Conservation (phyloP, 2,329 filamentous ascomycete species). For the Penicillium occitanis region DNA sequence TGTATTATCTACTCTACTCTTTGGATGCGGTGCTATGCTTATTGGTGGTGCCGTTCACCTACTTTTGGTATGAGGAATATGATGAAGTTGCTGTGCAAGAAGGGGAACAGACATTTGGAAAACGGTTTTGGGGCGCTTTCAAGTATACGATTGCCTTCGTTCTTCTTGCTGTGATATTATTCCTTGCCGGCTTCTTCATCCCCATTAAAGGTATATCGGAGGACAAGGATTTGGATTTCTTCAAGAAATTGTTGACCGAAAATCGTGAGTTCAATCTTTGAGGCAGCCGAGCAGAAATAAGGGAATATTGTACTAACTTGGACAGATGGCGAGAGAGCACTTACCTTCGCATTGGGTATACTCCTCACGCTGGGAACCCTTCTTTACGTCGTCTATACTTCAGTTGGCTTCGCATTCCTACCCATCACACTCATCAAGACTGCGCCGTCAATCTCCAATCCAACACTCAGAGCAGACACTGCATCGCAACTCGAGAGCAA, state of each 20-base stretch:
- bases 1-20: conserved; percentile 92
- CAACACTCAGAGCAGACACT: conserved; percentile 73
- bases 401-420: conserved; percentile 80
- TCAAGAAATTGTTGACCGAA: conserved; percentile 77
- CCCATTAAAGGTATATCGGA: conserved; percentile 68
- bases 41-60: conserved; percentile 87
- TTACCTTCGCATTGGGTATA: conserved; percentile 87
- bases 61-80: conserved; percentile 98
- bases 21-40: conserved; percentile 87
- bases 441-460: conserved; percentile 79
- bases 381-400: conserved; percentile 85
- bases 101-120: conserved; percentile 68
- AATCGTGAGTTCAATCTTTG: conserved; percentile 59
- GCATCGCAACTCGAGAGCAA: conserved; percentile 81
- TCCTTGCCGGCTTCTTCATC: conserved; percentile 91
- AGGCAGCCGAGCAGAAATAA: not conserved
- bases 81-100: conserved; percentile 85
- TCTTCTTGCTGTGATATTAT: conserved; percentile 70
- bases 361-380: conserved; percentile 82
- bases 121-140: conserved; percentile 76
- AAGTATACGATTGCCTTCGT: conserved; percentile 91
- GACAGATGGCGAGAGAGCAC: conserved; percentile 78
- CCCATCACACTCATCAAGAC: conserved; percentile 91
- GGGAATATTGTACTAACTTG: conserved; percentile 11
- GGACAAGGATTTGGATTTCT: conserved; percentile 80